Conservation (phyloP, 1,284 basidiomycete species). For the Quambalaria eucalypti region DNA sequence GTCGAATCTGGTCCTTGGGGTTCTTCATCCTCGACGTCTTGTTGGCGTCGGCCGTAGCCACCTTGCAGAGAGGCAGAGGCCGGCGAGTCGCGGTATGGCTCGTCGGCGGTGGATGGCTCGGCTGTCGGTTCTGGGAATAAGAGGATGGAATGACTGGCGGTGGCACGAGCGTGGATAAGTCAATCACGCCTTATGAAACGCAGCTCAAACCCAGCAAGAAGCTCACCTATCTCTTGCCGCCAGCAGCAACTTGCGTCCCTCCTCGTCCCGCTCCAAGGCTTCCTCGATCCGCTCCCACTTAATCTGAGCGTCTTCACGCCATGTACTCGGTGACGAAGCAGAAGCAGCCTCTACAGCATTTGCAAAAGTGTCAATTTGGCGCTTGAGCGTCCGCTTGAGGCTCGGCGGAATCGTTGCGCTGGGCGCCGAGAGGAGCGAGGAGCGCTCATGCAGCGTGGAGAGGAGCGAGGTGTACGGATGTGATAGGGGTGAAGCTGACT, state of each 20-base stretch:
- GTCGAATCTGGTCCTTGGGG: neutral
- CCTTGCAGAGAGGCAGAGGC: neutral
- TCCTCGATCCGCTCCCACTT: neutral
- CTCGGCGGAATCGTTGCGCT: neutral
- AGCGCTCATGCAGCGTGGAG: constrained; percentile 28
- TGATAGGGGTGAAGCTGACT: neutral
- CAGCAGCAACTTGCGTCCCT: neutral
- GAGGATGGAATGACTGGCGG: neutral
- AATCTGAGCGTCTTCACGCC: neutral
- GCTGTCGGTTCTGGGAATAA: neutral
- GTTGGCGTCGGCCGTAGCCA: too few species aligned
- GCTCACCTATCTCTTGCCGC: neutral
- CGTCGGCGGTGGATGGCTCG: neutral
- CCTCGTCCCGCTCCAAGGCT: neutral
- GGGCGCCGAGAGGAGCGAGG: neutral
- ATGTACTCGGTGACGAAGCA: neutral
- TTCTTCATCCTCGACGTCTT: too few species aligned
- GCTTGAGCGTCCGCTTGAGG: neutral
- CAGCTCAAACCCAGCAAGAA: neutral
- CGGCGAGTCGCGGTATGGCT: neutral
- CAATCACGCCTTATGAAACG: neutral
- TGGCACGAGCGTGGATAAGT: neutral
- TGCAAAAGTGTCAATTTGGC: neutral
- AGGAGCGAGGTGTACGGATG: constrained; percentile 2
- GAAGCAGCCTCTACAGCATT: neutral